A percentile compares a stretch with the other conserved stretches of the same genome.
These are phyloP conservation scores for Akanthomyces uredinophilus DNA, from an alignment of 2,329 filamentous ascomycete species.

Conservation along the genomic window DNA sequence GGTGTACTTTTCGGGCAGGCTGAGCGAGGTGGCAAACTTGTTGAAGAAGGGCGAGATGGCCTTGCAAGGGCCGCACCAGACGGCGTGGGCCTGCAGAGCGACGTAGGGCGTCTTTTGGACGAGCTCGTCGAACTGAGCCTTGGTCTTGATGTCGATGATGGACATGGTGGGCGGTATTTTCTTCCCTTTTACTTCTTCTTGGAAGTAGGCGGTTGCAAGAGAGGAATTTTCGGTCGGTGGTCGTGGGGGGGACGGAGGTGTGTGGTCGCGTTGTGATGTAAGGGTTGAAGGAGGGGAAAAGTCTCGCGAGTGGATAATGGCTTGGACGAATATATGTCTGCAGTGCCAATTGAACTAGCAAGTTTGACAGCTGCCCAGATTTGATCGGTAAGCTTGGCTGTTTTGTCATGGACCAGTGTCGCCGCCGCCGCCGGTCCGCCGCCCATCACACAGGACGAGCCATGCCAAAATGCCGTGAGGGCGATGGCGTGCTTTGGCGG, in stretches of 20 bases:
- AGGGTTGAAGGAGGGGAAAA: background rate
- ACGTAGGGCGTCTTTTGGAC: conserved; percentile 45
- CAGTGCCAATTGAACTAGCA: background rate
- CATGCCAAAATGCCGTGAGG: background rate
- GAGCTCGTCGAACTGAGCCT: conserved; percentile 45
- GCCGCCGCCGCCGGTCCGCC: background rate
- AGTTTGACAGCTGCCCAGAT: background rate
- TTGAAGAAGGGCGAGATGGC: conserved; percentile 51
- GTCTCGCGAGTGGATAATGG: background rate
- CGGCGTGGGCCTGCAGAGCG: conserved; percentile 52
- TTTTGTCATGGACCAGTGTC: background rate
- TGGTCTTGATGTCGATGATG: conserved; percentile 35
- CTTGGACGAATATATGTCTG: background rate
- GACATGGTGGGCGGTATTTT: conserved; percentile 22
- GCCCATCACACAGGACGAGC: no score
- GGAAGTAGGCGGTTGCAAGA: background rate
- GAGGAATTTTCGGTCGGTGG: background rate
- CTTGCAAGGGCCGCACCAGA: conserved; percentile 59
- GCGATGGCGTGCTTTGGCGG: conserved; percentile 14
- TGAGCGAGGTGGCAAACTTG: conserved; percentile 37
- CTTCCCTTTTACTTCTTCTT: background rate
- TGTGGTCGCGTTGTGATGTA: background rate
- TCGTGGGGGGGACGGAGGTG: background rate
- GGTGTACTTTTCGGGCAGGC: conserved; percentile 37
- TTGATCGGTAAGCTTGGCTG: background rate